These are phyloP conservation scores for Lasiodiplodia gonubiensis DNA, from an alignment of 2,329 filamentous ascomycete genomes.

Conservation along the genomic window DNA sequence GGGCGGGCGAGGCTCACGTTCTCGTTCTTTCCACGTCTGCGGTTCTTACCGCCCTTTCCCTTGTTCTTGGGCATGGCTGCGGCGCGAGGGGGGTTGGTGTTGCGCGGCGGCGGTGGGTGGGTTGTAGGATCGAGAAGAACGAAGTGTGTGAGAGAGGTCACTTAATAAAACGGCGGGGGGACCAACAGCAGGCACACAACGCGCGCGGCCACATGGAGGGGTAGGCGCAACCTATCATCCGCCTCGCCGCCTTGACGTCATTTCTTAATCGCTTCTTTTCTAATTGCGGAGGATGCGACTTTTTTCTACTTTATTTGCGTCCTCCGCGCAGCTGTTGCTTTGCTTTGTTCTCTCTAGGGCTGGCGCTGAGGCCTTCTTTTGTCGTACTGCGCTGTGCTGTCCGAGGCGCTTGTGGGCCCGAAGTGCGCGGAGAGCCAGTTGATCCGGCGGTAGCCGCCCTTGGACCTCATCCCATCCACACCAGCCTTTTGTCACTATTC, in stretches of 20 bases:
- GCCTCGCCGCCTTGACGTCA: conserved; percentile 17
- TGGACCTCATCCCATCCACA: background rate
- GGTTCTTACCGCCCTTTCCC: conserved; percentile 91
- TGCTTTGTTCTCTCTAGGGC: background rate
- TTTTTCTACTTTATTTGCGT: background rate
- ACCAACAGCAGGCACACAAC: background rate
- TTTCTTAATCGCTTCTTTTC: background rate
- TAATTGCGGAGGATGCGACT: background rate
- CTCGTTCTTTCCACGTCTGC: conserved; percentile 98
- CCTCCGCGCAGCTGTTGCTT: background rate
- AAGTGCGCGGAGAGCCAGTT: conserved; percentile 17
- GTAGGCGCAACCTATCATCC: conserved; percentile 1
- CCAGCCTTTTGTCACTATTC: background rate
- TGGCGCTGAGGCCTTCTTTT: background rate
- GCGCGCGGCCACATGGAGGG: background rate
- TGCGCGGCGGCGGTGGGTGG: conserved; percentile 13
- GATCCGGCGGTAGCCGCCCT: background rate
- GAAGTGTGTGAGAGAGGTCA: background rate
- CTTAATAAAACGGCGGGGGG: conserved; percentile 3
- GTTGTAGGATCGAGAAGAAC: background rate
- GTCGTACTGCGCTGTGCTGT: background rate
- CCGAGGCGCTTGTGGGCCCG: background rate
- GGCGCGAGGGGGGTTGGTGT: conserved; percentile 20
- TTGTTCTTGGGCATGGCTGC: conserved; percentile 26
- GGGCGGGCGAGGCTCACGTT: conserved; percentile 33